These are phyloP conservation scores for Breynia disticha DNA, from an alignment of 441 rosid species.

Conservation along the genomic window DNA sequence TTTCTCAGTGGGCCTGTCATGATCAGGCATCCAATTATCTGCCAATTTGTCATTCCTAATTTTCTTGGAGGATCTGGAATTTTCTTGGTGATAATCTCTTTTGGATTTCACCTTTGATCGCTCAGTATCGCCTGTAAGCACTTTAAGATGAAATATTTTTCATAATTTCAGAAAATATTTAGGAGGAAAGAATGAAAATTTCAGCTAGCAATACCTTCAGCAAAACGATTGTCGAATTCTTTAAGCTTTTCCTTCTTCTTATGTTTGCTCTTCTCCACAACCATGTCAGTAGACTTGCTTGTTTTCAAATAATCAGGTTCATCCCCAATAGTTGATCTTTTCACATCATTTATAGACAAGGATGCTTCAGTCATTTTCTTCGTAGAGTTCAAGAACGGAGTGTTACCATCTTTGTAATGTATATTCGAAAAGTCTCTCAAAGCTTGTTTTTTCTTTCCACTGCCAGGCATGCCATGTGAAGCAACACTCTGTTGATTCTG, in stretches of 20 bases:
- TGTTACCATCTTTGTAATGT: constrained; percentile 29
- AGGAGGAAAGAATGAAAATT: constrained; percentile 15
- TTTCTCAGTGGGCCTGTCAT: constrained; percentile 27
- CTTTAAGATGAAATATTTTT: constrained; percentile 23
- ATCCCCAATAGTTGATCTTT: constrained; percentile 29
- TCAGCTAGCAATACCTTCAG: constrained; percentile 57
- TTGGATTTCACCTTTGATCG: constrained; percentile 49
- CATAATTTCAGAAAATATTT: constrained; percentile 12
- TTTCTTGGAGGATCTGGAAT: constrained; percentile 51
- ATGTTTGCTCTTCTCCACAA: constrained; percentile 36
- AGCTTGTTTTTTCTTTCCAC: constrained; percentile 41
- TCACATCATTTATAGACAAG: constrained; percentile 23
- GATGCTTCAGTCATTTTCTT: constrained; percentile 34
- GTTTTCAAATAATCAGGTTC: constrained; percentile 27
- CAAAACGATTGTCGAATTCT: constrained; percentile 35
- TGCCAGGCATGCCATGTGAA: constrained; percentile 18
- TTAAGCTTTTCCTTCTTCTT: constrained; percentile 64
- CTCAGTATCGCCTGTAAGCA: constrained; percentile 43
- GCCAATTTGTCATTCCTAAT: constrained; percentile 38
- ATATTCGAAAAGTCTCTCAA: constrained; percentile 22
- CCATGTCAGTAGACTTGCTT: constrained; percentile 30
- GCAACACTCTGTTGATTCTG: constrained; percentile 20
- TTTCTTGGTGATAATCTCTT: constrained; percentile 43
- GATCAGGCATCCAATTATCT: constrained; percentile 41
- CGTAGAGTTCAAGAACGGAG: constrained; percentile 22